A percentile compares a stretch with the other conserved stretches of the same genome.
phyloP scores from a whole-genome alignment of 805 yeast species.

The Barnettozyma botsteinii region DNA sequence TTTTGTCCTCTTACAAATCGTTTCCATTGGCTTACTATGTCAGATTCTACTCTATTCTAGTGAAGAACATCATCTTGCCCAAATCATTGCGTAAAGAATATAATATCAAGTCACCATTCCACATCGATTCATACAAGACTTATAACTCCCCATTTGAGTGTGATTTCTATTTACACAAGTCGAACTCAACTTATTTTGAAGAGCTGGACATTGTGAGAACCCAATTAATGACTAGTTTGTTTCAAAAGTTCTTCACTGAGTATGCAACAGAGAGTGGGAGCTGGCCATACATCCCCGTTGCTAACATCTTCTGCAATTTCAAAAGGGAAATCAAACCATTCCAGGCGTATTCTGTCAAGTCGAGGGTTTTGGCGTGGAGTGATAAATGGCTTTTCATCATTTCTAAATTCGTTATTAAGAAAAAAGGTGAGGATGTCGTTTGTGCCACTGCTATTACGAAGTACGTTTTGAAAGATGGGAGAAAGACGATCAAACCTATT shows the following conservation, averaged over 20 bases:
- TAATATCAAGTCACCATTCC: conserved; percentile 31
- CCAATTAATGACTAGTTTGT: conserved; percentile 47
- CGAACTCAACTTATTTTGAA: conserved; percentile 76
- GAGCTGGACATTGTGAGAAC: conserved; percentile 80
- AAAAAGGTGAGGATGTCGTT: conserved; percentile 28
- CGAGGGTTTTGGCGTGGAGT: conserved; percentile 76
- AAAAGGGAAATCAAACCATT: conserved; percentile 70
- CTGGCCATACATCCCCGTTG: conserved; percentile 62
- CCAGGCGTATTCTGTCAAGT: conserved; percentile 46
- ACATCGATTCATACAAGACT: conserved; percentile 38
- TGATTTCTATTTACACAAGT: conserved; percentile 83
- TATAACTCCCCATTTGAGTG: conserved; percentile 74
- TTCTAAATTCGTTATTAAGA: conserved; percentile 44
- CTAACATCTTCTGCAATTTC: conserved; percentile 61
- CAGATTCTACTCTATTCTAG: conserved; percentile 50
- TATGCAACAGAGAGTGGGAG: conserved; percentile 36
- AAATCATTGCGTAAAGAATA: conserved; percentile 15
- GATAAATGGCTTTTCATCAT: conserved; percentile 76
- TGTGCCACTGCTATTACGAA: conserved; percentile 66
- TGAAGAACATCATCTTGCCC: conserved; percentile 34
- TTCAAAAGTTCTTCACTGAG: conserved; percentile 50
- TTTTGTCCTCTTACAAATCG: conserved; percentile 49
- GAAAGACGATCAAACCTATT: conserved; percentile 66
- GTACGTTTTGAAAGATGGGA: conserved; percentile 74
- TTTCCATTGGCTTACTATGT: conserved; percentile 62